Evolutionary conservation across 495 filamentous ascomycete genomes (phyloP), one percentile per base, ranked within the genome.

Genomic region (Hypoxylon crocopeplum): DNA sequence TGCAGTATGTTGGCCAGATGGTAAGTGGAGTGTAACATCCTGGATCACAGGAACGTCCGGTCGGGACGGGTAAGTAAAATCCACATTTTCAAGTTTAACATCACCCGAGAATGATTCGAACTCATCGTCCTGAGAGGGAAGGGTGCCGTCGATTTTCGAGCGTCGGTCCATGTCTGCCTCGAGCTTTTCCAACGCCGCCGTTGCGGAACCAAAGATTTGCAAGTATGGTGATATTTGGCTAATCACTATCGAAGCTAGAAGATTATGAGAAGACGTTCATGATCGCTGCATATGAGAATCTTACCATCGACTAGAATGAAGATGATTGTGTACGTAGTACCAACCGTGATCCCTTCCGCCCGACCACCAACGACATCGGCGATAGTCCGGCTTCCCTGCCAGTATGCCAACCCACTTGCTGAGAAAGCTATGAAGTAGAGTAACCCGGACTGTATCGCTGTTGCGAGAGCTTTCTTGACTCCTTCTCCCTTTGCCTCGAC

Each of bases 401-500:
- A 89, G 53, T 86, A 88, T 1, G 86, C 86, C 13, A 89, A 69
- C 32, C 80, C 86, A 61, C 87, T 87, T 2, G 83, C 86, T 11
- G 81, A 76, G 56, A 84, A 88, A 6, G 82, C 83, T 49, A 87
- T 80, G 52, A 89, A 88, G 56, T 87, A 89, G 16, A 89, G 67
- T 15, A 84, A 58, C n/a, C 86, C 85, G n/a, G 84, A 77, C 50
- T 88, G 84, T 1, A 83, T 69, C 8, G 81, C 86, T n/a, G 80
- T 73, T 0, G 81, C 83, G 1, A 78, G 54, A 3, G 82, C 81
- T 64, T 87, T 89, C 52, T 83, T 85, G 12, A 85, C 56, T 0
- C 84, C 84, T 27, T 77, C 74, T 22, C 70, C 72, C 62, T 79
- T 77, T 3, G 81, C 76, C 3, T 62, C 44, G 20, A 67, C 72